Base-by-base conservation (phyloP, 1,284 basidiomycete species). In the Marasmius sp. region DNA sequence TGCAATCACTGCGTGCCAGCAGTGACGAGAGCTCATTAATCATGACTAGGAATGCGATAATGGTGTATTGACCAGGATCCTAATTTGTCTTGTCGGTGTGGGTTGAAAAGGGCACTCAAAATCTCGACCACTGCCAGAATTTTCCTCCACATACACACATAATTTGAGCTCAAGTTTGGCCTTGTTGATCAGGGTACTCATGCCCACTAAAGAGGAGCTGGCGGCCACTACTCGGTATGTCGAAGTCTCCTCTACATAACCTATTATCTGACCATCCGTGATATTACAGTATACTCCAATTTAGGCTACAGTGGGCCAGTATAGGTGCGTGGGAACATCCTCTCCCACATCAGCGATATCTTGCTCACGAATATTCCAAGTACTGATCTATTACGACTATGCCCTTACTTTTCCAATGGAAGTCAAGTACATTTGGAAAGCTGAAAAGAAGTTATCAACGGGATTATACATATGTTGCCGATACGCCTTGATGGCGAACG, bases 381-480 rank as follows among this genome's bases (percentile, higher is more conserved):
- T 70, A 1, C 57, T 74, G 0, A 38, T 74, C 4, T 75, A 72
- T 62, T 77, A 74, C 53, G 76, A 77, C 64, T 77, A 74, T 54
- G 63, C 64, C 8, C 65, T 78, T 43, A 77, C 75, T 7, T 73
- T 77, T 59, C 68, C 68, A 0, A 61, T 64, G 53, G 77, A 78
- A 62, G 67, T 77, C 33, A 65, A 69, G 50, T 76, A 74, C 62
- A 69, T 79, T 47, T 79, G 77, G 77, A 50, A 64, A 34, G 47
- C 65, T 36, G 70, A 67, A 63, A 71, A 72, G 27, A 68, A 68
- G 12, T 33, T 72, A 0, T 75, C 74, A 6, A 75, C 76, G 3
- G 58, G 71, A 6, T 69, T 78, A 45, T 78, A 77, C 64, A 63
- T 76, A 14, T 65, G 71, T n/a, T 77, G 74, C 62, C 75, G 77